Evolutionary conservation across 805 yeast genomes (phyloP), one percentile per base, ranked within the genome.

Genomic region (Brettanomyces bruxellensis): DNA sequence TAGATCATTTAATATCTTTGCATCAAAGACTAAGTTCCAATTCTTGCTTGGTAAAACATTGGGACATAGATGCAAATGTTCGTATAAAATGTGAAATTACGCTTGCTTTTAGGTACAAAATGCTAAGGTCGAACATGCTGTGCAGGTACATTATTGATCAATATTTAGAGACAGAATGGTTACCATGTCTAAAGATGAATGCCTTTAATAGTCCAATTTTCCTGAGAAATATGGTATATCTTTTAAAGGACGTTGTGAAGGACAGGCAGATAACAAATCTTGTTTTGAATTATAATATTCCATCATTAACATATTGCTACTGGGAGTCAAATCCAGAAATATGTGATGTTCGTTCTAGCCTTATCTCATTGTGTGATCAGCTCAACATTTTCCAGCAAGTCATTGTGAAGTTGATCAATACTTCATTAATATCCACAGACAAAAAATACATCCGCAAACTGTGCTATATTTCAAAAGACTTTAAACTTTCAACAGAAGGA

Each of bases 321-420:
- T 61, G 65, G 65, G 65, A 62, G 34, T 34, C 38, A 18, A 45
- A 53, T 35, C 57, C 62, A 6, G 44, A 25, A 18, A 53, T 50
- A 34, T 40, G 45, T 3, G 40, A 45, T 14, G 46, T 55, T 13
- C 51, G 47, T 34, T 47, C 48, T 37, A 49, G 40, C 38, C 38
- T 53, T 18, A 22, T 2, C 28, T 22, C 12, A 9, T 13, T 11
- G 7, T 9, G 12, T 4, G 39, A 42, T 28, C 46, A 49, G 38
- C 12, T 43, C n/a, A 36, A 43, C 8, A 38, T 12, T 3, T 11
- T 23, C 25, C 49, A 54, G 34, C 44, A 25, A 11, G 38, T 55
- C 25, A 18, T 57, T 4, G 43, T 56, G 22, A 9, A 40, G 4
- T 30, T 54, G 5, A 34, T 47, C 14, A 40, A 43, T 8, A 51